A percentile compares a stretch with the other conserved stretches of the same genome.
phyloP scores from a whole-genome alignment of 1,139 yeast species.

The Protomyces inouyei region DNA sequence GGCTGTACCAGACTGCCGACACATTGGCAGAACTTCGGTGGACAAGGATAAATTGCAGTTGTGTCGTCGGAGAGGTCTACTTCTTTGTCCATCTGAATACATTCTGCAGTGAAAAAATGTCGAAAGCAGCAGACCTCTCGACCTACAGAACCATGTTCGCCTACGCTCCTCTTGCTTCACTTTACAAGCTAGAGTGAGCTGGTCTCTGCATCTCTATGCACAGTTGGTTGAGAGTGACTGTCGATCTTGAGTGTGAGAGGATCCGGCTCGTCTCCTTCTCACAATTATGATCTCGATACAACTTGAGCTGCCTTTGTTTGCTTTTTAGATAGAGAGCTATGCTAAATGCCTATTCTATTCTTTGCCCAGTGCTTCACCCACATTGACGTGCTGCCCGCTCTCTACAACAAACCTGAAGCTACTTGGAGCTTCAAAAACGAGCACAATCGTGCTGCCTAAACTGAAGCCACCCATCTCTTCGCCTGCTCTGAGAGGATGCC shows the following conservation, averaged over 20 bases:
- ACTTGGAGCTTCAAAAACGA: constrained; percentile 90
- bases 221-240: background rate
- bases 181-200: background rate
- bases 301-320: background rate
- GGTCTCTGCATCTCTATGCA: background rate
- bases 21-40: no score
- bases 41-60: no score
- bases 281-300: background rate
- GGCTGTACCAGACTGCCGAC: no score
- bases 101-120: no score
- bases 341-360: background rate
- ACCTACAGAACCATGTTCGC: background rate
- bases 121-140: no score
- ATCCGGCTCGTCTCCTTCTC: background rate
- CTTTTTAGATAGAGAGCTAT: background rate
- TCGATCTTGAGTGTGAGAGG: constrained; percentile 2
- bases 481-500: constrained; percentile 84
- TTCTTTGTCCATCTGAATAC: no score
- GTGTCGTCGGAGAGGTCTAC: no score
- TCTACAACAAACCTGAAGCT: constrained; percentile 65
- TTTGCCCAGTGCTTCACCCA: constrained; percentile 48
- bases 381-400: constrained; percentile 69
- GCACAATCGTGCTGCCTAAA: constrained; percentile 90
- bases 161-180: background rate
- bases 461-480: constrained; percentile 97